phyloP scores from a whole-genome alignment of 1,284 basidiomycete species.

The Melampsora occidentalis region DNA sequence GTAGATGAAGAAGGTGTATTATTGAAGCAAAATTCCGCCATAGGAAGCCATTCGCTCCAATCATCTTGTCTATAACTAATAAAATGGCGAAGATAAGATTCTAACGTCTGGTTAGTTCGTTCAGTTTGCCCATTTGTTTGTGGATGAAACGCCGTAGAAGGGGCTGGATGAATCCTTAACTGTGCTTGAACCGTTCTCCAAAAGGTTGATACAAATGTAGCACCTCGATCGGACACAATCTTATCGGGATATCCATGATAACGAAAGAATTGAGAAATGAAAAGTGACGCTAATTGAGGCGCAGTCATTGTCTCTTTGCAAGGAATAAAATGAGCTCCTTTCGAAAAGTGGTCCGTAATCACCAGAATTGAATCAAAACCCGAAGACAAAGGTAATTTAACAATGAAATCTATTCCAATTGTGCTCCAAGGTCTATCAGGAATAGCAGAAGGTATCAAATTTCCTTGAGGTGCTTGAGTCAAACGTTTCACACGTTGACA shows the following conservation, averaged over 20 bases:
- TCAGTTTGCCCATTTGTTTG: constrained; percentile 59
- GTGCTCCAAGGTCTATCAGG: constrained; percentile 47
- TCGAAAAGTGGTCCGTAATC: neutral
- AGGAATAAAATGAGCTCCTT: too few relatives aligned
- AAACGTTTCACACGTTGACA: constrained; percentile 53
- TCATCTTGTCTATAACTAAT: constrained; percentile 44
- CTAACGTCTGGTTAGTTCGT: constrained; percentile 57
- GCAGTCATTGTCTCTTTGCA: neutral
- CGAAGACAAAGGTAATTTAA: neutral
- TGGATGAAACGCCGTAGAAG: constrained; percentile 55
- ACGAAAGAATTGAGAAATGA: neutral
- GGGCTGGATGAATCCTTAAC: constrained; percentile 49
- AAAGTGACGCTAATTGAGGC: neutral
- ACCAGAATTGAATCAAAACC: constrained; percentile 12
- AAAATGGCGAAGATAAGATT: constrained; percentile 49
- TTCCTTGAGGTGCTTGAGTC: constrained; percentile 53
- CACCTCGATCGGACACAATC: constrained; percentile 53
- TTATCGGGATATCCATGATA: constrained; percentile 50
- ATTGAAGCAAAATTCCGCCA: constrained; percentile 53
- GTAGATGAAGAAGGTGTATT: constrained; percentile 44
- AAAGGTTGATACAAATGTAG: constrained; percentile 54
- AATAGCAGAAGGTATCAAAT: constrained; percentile 53
- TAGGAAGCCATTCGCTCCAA: constrained; percentile 48
- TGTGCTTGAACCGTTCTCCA: constrained; percentile 46
- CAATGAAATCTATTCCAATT: constrained; percentile 27